Evolutionary conservation across 2,329 filamentous ascomycete genomes (phyloP).

Genomic region (Aspergillus sojae): DNA sequence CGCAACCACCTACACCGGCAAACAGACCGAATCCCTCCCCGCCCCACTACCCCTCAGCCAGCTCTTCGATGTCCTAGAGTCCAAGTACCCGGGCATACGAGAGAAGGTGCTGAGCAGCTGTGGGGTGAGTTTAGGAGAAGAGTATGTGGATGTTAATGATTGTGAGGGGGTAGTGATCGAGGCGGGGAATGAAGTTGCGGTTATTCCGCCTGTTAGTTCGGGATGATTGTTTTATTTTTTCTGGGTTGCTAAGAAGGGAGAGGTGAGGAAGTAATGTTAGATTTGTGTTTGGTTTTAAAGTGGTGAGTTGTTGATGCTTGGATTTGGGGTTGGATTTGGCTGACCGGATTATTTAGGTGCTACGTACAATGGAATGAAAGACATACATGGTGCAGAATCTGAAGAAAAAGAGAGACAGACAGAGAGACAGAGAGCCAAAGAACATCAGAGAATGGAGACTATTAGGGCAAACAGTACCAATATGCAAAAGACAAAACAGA

Average conservation of each 20-base stretch:
- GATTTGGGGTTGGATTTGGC: background rate
- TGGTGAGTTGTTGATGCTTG: background rate
- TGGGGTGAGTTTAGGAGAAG: conserved; percentile 45
- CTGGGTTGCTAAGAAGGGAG: background rate
- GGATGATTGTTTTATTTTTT: conserved; percentile 32
- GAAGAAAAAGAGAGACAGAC: background rate
- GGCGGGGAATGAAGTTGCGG: conserved; percentile 46
- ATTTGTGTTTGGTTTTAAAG: background rate
- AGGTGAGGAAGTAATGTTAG: background rate
- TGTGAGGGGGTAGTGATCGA: conserved; percentile 32
- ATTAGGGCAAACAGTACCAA: background rate
- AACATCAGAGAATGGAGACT: background rate
- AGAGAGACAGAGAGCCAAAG: background rate
- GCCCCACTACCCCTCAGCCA: conserved; percentile 43
- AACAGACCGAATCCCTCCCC: conserved; percentile 42
- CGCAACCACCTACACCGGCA: conserved; percentile 45
- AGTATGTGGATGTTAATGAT: conserved; percentile 46
- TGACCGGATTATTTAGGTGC: background rate
- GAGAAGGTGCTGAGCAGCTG: conserved; percentile 43
- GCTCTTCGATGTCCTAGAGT: conserved; percentile 44
- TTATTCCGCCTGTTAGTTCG: conserved; percentile 53
- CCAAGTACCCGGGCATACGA: conserved; percentile 44
- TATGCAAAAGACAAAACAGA: background rate
- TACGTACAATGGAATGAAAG: background rate
- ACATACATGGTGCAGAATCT: background rate